Evolutionary conservation across 768 basidiomycete species (phyloP).

Genomic region (Xerocomus potaroensis): DNA sequence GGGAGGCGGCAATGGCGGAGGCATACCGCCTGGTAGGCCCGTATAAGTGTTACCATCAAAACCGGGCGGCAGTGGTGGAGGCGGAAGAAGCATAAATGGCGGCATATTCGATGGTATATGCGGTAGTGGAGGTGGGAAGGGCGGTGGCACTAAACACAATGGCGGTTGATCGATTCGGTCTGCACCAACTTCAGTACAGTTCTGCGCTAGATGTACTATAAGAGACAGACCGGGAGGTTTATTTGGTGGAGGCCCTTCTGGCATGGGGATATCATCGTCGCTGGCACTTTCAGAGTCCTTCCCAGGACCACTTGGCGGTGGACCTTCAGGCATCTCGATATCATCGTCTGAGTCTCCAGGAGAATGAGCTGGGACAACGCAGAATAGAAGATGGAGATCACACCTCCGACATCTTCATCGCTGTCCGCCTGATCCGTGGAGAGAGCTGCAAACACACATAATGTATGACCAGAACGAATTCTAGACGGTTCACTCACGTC

Average conservation of each 20-base stretch:
- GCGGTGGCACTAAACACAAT: not conserved
- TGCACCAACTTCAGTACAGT: slow-evolving; percentile 4
- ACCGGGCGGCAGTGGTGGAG: slow-evolving; percentile 10
- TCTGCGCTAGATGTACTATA: not conserved
- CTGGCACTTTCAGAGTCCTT: slow-evolving; percentile 45
- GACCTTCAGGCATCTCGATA: slow-evolving; percentile 59
- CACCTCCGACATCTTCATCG: slow-evolving; percentile 54
- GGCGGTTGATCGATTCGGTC: slow-evolving; percentile 5
- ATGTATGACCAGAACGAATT: not conserved
- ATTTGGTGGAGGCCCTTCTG: slow-evolving; percentile 70
- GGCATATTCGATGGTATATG: slow-evolving; percentile 17
- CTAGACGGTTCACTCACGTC: slow-evolving; percentile 53
- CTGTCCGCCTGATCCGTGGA: slow-evolving; percentile 59
- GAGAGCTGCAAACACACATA: slow-evolving; percentile 41
- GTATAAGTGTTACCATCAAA: slow-evolving; percentile 4
- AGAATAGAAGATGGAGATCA: slow-evolving; percentile 6
- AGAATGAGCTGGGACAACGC: not conserved
- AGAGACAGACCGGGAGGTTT: slow-evolving; percentile 15
- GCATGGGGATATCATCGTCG: slow-evolving; percentile 89
- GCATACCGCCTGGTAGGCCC: slow-evolving; percentile 17
- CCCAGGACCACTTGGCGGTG: slow-evolving; percentile 43
- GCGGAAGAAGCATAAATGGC: slow-evolving; percentile 17
- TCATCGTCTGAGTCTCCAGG: slow-evolving; percentile 46
- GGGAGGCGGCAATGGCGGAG: slow-evolving; percentile 47
- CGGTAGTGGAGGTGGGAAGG: slow-evolving; percentile 24